Evolutionary conservation across 2,329 filamentous ascomycete genomes (phyloP).

Genomic region (Stagonosporopsis cucurbitacearum): DNA sequence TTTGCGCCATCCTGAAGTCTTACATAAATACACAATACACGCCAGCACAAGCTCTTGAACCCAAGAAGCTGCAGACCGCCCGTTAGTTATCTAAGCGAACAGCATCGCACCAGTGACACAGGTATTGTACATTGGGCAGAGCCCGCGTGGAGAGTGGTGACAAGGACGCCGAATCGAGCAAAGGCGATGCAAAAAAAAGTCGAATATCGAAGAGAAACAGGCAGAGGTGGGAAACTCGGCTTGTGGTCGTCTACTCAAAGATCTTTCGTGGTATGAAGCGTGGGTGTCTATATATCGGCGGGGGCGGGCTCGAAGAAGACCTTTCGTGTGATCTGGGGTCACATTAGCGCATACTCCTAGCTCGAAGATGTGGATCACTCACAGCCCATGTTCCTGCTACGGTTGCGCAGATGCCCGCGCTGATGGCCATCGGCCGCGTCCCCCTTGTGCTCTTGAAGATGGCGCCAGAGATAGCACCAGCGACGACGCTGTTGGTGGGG

Average conservation of each 20-base stretch:
- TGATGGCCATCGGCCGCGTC: conserved; percentile 90
- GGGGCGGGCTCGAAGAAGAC: conserved; percentile 36
- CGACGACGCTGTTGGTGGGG: conserved; percentile 82
- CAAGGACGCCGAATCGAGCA: conserved; percentile 20
- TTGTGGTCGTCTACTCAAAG: conserved; percentile 1
- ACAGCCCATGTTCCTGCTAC: conserved; percentile 91
- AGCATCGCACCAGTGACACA: conserved; percentile 20
- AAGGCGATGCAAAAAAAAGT: conserved; percentile 24
- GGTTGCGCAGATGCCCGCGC: conserved; percentile 84
- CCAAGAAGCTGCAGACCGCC: conserved; percentile 8
- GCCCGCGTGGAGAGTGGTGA: conserved; percentile 27
- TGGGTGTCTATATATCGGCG: conserved; percentile 6
- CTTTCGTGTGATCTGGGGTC: conserved; percentile 32
- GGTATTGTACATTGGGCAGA: conserved; percentile 27
- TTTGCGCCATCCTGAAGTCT: conserved; percentile 15
- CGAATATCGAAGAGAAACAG: conserved; percentile 15
- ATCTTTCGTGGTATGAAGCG: not conserved
- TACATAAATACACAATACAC: conserved; percentile 21
- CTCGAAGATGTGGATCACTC: conserved; percentile 11
- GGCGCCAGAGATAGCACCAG: conserved; percentile 87
- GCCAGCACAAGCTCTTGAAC: conserved; percentile 6
- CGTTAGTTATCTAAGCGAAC: conserved; percentile 10
- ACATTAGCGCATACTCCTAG: conserved; percentile 6
- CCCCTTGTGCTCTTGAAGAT: conserved; percentile 96
- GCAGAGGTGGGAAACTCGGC: not conserved